Conservation (phyloP, 768 basidiomycete species). For the Boletellus emodensis region DNA sequence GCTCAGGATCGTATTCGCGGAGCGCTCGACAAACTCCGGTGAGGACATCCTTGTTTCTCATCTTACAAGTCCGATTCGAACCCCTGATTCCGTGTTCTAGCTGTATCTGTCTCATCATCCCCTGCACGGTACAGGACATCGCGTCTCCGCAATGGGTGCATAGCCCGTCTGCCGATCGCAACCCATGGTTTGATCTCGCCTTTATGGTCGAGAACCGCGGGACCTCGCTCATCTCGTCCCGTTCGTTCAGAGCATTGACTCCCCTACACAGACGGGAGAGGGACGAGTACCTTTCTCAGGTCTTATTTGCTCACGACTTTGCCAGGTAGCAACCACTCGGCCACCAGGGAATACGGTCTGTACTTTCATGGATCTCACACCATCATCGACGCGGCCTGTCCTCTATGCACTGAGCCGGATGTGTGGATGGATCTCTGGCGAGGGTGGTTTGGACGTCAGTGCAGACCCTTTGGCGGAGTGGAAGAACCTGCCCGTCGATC, state of each 20-base stretch:
- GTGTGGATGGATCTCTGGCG: conserved; percentile 21
- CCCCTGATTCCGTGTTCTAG: background rate
- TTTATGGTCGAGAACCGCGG: conserved; percentile 17
- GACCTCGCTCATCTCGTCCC: conserved; percentile 7
- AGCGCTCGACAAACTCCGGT: conserved; percentile 22
- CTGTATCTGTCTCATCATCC: conserved; percentile 18
- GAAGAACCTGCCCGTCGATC: conserved; percentile 25
- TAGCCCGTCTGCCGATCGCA: conserved; percentile 18
- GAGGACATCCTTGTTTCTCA: background rate
- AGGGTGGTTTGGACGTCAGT: conserved; percentile 10
- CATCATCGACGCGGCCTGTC: conserved; percentile 21
- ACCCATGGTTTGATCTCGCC: conserved; percentile 21
- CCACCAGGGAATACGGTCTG: conserved; percentile 11
- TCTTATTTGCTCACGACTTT: conserved; percentile 14
- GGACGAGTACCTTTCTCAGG: background rate
- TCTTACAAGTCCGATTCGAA: too few relatives aligned
- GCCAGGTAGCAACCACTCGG: background rate
- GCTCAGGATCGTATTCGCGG: conserved; percentile 5
- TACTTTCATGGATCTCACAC: conserved; percentile 23
- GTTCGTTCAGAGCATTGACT: conserved; percentile 18
- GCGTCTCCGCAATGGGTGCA: conserved; percentile 20
- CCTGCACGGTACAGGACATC: conserved; percentile 10
- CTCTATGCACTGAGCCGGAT: conserved; percentile 20
- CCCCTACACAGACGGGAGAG: conserved; percentile 12
- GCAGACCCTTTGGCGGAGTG: conserved; percentile 18